Evolutionary conservation across 805 yeast species (phyloP).

Genomic region (Saccharomycopsis selenospora): DNA sequence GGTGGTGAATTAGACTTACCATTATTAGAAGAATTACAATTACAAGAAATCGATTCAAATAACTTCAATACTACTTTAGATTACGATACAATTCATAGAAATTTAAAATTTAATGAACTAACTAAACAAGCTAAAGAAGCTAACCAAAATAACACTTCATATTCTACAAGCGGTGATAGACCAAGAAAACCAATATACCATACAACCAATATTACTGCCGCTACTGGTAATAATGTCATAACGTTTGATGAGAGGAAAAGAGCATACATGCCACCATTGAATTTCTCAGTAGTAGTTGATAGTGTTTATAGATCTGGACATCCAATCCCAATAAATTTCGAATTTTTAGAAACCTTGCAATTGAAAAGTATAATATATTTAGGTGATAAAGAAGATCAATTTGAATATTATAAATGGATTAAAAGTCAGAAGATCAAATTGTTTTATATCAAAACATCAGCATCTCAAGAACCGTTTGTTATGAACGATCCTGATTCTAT

Average conservation of each 20-base stretch:
- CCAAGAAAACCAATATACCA: not conserved
- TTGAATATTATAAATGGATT: constrained; percentile 68
- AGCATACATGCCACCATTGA: constrained; percentile 86
- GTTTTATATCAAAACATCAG: constrained; percentile 56
- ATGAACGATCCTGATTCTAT: constrained; percentile 51
- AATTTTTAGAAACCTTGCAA: constrained; percentile 63
- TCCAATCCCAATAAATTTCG: constrained; percentile 80
- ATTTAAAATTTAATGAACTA: not conserved
- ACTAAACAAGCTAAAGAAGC: not conserved
- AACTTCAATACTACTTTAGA: not conserved
- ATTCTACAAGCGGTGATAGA: constrained; percentile 20
- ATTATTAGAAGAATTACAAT: not conserved
- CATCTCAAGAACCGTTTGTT: constrained; percentile 68
- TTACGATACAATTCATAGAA: not conserved
- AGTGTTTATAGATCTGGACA: constrained; percentile 88
- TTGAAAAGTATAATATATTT: constrained; percentile 75
- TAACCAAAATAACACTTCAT: constrained; percentile 16
- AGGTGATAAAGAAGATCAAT: constrained; percentile 66
- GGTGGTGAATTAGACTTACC: not conserved
- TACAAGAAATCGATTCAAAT: not conserved
- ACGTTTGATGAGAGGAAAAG: no score
- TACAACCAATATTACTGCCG: constrained; percentile 36
- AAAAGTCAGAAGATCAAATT: constrained; percentile 39
- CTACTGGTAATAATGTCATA: constrained; percentile 33
- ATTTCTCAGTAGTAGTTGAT: constrained; percentile 82